Percentiles rank a stretch among this genome's conserved stretches.
Conservation (phyloP, 2,329 filamentous ascomycete species). For the Colletotrichum orchidophilum region DNA sequence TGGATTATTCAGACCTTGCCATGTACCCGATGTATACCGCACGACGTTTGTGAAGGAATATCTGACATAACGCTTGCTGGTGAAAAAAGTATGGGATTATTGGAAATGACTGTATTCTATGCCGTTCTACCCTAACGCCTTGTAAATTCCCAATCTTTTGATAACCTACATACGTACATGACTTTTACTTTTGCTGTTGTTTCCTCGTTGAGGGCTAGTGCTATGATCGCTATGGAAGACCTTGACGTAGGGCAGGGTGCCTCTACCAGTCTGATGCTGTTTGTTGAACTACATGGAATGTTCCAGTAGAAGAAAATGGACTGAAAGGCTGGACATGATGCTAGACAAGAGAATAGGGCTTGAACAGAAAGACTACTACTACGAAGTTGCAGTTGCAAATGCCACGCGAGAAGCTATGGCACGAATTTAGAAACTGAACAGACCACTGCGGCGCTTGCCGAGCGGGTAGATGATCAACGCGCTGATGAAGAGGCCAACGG, state of each 20-base stretch:
- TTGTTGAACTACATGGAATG: not conserved
- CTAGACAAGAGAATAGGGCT: not conserved
- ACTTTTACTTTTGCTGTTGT: constrained; percentile 2
- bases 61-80: not conserved
- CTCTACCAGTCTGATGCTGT: not conserved
- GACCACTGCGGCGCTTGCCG: constrained; percentile 58
- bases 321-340: not conserved
- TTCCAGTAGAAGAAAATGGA: not conserved
- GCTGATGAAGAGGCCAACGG: constrained; percentile 59
- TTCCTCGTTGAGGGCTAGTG: not conserved
- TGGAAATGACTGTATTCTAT: not conserved
- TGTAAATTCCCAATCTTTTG: not conserved
- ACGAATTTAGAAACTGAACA: constrained; percentile 56
- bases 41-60: no score
- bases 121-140: not conserved
- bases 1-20: no score
- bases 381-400: not conserved
- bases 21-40: no score
- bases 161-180: not conserved
- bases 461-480: constrained; percentile 59
- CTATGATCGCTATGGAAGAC: not conserved
- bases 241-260: not conserved
- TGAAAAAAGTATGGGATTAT: not conserved
- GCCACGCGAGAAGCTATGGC: not conserved
- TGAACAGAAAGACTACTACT: no score